Evolutionary conservation across 495 filamentous ascomycete genomes (phyloP), one percentile per base, ranked within the genome.

Genomic region (Lophium mytilinum): DNA sequence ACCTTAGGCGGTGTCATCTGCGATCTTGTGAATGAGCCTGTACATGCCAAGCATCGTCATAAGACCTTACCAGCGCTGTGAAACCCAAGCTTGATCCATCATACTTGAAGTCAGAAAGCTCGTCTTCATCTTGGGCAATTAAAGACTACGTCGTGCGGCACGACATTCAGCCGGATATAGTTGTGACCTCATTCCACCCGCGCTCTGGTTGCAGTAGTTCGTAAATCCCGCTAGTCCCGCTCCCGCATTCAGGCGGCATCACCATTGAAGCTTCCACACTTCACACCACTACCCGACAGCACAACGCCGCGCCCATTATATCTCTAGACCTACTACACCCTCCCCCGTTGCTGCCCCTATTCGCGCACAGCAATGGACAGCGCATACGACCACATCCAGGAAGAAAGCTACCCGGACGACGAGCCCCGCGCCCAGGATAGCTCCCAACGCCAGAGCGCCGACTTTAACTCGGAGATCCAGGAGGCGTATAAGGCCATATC

Each of bases 381-480:
- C 64, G 90, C 93, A 39, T 98, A 97, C 79, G 93, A 98, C 67
- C 90, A 95, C 70, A 94, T 98, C 64, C 86, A 89, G 67, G 90
- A 95, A 74, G 86, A 91, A 68, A 78, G 80, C 60, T 76, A 79
- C 19, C 81, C 87, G 41, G 79, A 86, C 45, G 70, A 76, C 53
- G 67, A 71, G 30, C 66, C 72, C 43, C 76, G 74, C 48, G 78
- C 74, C 52, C 65, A 72, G 49, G 67, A 71, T 41, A 67, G 70
- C 55, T 76, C 73, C 64, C 70, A 54, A 74, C 73, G 41, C 74
- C 80, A 62, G 62, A 78, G 36, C 53, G 49, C 12, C 49, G 82
- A 82, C 37, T 78, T 97, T 24, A 95, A 95, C 71, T 78, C 79
- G 66, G 93, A 99, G 67, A 78, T 99, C 56, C 87, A 95, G 72